phyloP scores from a whole-genome alignment of 495 filamentous ascomycete genomes.

The Neurospora sp. region DNA sequence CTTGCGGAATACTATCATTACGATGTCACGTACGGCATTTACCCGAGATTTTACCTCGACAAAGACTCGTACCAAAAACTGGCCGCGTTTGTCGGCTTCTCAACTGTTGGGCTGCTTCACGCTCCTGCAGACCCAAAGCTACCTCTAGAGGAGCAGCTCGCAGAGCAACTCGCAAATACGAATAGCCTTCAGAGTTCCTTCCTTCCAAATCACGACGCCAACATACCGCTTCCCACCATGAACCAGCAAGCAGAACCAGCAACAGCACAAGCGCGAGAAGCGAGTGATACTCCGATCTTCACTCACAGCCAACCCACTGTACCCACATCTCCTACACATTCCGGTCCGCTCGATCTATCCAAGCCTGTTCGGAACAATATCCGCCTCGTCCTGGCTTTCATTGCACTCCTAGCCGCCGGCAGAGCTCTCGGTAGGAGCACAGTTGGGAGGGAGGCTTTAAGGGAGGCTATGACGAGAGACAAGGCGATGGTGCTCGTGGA shows the following conservation, averaged over 20 bases:
- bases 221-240: not conserved
- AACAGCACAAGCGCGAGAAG: not conserved
- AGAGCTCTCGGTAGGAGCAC: not conserved
- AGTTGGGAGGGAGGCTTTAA: not conserved
- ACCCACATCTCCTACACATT: not conserved
- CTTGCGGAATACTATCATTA: not conserved
- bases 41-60: not conserved
- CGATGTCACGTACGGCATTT: not conserved
- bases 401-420: not conserved
- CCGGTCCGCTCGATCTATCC: not conserved
- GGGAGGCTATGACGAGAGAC: not conserved
- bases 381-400: not conserved
- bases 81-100: not conserved
- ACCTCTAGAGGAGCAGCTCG: not conserved
- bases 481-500: not conserved
- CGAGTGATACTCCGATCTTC: fast-evolving
- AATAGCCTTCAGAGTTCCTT: not conserved
- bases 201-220: not conserved
- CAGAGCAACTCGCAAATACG: not conserved
- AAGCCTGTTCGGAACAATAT: fast-evolving
- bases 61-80: not conserved
- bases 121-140: not conserved
- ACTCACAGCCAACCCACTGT: not conserved
- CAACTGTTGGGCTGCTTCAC: not conserved
- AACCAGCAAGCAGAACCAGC: not conserved